Conservation (phyloP, 306 rosid species). For the Delonix regia region DNA sequence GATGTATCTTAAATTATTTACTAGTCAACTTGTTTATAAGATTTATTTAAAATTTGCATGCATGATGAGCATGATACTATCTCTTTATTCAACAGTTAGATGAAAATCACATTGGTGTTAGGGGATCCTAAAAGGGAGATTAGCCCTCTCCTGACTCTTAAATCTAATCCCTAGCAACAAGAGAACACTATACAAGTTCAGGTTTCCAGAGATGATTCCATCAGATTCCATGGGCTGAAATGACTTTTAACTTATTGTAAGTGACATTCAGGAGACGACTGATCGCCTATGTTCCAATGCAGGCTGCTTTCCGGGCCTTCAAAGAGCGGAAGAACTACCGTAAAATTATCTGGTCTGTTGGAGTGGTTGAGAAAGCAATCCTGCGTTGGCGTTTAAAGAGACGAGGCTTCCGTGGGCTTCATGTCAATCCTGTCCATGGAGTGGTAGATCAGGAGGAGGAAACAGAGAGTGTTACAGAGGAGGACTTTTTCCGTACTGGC, state of each 20-base stretch:
- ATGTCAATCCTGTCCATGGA: conserved; percentile 46
- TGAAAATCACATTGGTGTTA: neutral
- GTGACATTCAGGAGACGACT: conserved; percentile 20
- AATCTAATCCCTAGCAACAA: neutral
- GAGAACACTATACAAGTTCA: neutral
- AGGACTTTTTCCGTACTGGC: conserved; percentile 74
- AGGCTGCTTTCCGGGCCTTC: conserved; percentile 89
- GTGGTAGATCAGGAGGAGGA: conserved; percentile 44
- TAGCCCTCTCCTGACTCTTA: neutral
- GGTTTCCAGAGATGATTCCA: neutral
- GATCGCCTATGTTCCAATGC: conserved; percentile 42
- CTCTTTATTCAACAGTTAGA: neutral
- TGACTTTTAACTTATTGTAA: neutral
- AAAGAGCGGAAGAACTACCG: conserved; percentile 75
- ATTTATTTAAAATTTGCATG: neutral
- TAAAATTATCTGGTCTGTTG: conserved; percentile 90
- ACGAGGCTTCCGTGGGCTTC: conserved; percentile 89
- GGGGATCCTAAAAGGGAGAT: neutral
- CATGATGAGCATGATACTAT: neutral
- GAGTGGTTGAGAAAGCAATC: conserved; percentile 89
- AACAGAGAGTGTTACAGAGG: conserved; percentile 55
- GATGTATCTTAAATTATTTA: neutral
- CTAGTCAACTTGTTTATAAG: neutral
- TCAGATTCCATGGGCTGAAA: neutral
- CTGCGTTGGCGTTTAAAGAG: conserved; percentile 93